Evolutionary conservation across 441 rosid species (phyloP).

Genomic region (Melastoma candidum): DNA sequence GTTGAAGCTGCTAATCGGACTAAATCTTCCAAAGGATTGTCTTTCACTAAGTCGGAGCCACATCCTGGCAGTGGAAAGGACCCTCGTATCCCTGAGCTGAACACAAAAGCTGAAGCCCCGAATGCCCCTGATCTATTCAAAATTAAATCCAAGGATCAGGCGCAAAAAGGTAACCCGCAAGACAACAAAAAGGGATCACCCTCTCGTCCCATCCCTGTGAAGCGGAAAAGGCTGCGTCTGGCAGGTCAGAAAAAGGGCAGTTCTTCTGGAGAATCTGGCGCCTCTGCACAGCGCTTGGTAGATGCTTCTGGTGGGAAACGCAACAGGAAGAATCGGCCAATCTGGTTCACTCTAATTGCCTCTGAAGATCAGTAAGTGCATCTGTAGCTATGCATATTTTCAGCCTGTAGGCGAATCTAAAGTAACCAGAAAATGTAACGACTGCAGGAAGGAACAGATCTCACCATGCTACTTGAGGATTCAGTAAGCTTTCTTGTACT

Average conservation of each 20-base stretch:
- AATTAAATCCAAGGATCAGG: slow-evolving; percentile 35
- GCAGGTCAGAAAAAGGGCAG: slow-evolving; percentile 30
- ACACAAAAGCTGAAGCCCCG: slow-evolving; percentile 23
- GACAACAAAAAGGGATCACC: slow-evolving; percentile 34
- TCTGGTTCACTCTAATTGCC: slow-evolving; percentile 66
- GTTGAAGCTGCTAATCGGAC: slow-evolving; percentile 59
- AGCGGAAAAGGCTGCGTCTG: slow-evolving; percentile 41
- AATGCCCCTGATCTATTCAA: slow-evolving; percentile 25
- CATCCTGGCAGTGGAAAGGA: slow-evolving; percentile 19
- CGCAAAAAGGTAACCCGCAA: slow-evolving; percentile 22
- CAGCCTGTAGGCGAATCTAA: neutral
- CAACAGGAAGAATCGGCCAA: slow-evolving; percentile 33
- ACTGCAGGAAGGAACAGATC: slow-evolving; percentile 46
- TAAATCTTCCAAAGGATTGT: slow-evolving; percentile 1
- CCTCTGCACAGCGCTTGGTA: slow-evolving; percentile 28
- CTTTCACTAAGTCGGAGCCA: slow-evolving; percentile 20
- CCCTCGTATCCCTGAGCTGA: slow-evolving; percentile 20
- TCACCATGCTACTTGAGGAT: slow-evolving; percentile 62
- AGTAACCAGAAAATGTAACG: slow-evolving; percentile 9
- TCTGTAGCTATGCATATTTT: slow-evolving; percentile 9
- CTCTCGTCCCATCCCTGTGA: slow-evolving; percentile 29
- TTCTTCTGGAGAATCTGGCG: slow-evolving; percentile 25
- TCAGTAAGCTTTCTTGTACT: slow-evolving; percentile 39
- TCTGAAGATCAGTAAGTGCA: slow-evolving; percentile 53
- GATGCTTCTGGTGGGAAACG: slow-evolving; percentile 32